These are phyloP conservation scores for Tremellales sp. DNA, from an alignment of 1,284 basidiomycete species.

Conservation along the genomic window DNA sequence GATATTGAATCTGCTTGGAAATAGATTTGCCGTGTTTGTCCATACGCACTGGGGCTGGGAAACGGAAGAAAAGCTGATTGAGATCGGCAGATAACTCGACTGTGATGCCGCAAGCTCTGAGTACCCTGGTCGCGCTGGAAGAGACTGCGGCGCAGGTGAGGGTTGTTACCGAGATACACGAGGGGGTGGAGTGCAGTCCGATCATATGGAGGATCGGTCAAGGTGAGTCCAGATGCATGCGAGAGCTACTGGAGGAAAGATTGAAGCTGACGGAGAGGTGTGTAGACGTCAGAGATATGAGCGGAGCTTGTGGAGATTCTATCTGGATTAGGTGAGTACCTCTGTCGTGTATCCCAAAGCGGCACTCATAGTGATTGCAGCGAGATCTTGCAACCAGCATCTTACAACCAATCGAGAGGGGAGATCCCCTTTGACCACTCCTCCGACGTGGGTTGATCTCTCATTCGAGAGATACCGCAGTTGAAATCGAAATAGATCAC, in stretches of 20 bases:
- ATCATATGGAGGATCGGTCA: background rate
- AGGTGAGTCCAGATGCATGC: background rate
- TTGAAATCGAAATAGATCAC: conserved; percentile 18
- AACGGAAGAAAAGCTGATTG: background rate
- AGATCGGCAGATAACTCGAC: conserved; percentile 8
- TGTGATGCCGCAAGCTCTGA: conserved; percentile 9
- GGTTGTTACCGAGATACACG: conserved; percentile 9
- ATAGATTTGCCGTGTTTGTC: conserved; percentile 9
- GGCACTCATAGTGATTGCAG: background rate
- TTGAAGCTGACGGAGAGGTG: conserved; percentile 5
- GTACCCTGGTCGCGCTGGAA: conserved; percentile 1
- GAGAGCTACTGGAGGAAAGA: background rate
- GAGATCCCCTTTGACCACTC: background rate
- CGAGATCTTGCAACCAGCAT: background rate
- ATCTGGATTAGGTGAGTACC: conserved; percentile 14
- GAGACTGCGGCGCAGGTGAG: conserved; percentile 3
- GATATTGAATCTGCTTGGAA: background rate
- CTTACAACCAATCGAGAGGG: background rate
- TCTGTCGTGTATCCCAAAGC: background rate
- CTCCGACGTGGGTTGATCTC: background rate
- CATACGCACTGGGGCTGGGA: background rate
- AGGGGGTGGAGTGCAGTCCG: conserved; percentile 6
- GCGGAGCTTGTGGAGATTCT: conserved; percentile 9
- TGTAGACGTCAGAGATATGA: conserved; percentile 6
- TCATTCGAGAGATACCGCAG: background rate